These are phyloP conservation scores for Kodamaea kaohsiungensis DNA, from an alignment of 805 yeast species.

Conservation along the genomic window DNA sequence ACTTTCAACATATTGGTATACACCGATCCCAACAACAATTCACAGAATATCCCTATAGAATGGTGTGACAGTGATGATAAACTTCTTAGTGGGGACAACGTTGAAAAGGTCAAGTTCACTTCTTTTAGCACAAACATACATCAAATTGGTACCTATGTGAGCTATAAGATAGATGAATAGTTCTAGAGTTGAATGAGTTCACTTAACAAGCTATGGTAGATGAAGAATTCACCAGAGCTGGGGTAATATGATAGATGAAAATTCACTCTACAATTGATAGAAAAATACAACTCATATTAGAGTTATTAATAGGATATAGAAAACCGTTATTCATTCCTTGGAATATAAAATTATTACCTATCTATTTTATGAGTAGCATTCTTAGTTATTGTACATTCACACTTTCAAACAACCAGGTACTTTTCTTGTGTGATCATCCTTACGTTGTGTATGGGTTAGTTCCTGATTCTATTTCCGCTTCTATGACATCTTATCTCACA, in stretches of 20 bases:
- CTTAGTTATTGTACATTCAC: too few species aligned
- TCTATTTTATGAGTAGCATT: too few species aligned
- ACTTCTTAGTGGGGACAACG: slow-evolving; percentile 49
- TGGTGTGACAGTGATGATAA: slow-evolving; percentile 81
- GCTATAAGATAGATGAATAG: slow-evolving; percentile 43
- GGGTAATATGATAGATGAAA: too few species aligned
- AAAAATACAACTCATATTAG: too few species aligned
- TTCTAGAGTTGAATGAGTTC: too few species aligned
- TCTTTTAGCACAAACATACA: slow-evolving; percentile 69
- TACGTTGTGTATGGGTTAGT: too few species aligned
- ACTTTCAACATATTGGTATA: slow-evolving; percentile 86
- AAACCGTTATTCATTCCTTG: neutral
- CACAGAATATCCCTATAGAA: slow-evolving; percentile 64
- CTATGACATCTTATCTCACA: neutral
- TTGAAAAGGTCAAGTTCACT: slow-evolving; percentile 69
- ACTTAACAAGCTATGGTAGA: too few species aligned
- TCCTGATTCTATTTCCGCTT: neutral
- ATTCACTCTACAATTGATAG: too few species aligned
- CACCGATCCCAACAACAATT: slow-evolving; percentile 58
- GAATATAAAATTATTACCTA: neutral
- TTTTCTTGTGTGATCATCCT: too few species aligned
- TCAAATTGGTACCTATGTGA: slow-evolving; percentile 71
- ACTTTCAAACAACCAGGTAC: too few species aligned
- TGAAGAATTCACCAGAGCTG: too few species aligned
- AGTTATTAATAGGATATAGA: neutral